Evolutionary conservation across 2,329 filamentous ascomycete species (phyloP).

Genomic region (Xenoacremonium recifei): DNA sequence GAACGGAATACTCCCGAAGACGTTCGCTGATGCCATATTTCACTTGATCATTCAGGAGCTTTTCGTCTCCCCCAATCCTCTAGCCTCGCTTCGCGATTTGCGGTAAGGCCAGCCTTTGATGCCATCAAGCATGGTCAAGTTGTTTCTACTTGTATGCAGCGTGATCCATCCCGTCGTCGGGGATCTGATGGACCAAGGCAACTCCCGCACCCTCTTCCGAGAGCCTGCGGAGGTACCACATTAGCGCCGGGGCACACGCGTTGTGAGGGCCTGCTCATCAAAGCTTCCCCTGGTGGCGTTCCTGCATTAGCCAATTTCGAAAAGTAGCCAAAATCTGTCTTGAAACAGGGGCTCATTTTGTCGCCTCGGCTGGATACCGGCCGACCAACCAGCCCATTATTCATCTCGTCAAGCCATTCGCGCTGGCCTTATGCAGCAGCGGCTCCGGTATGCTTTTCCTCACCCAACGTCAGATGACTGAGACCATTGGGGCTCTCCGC

Average conservation of each 20-base stretch:
- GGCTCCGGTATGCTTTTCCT: conserved; percentile 5
- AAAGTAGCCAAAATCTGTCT: conserved; percentile 17
- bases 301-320: conserved; percentile 30
- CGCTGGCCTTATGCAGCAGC: conserved; percentile 8
- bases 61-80: too few relatives aligned
- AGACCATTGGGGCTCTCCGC: conserved; percentile 3
- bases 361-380: conserved; percentile 16
- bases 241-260: conserved; percentile 22
- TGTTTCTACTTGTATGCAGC: too few relatives aligned
- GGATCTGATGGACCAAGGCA: conserved; percentile 23
- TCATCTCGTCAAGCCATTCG: conserved; percentile 12
- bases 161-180: conserved; percentile 18
- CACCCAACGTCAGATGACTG: conserved; percentile 8
- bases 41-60: too few relatives aligned
- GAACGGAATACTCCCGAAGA: too few relatives aligned
- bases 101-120: too few relatives aligned
- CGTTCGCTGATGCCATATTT: too few relatives aligned
- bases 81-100: too few relatives aligned
- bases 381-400: conserved; percentile 12
- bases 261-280: conserved; percentile 24
- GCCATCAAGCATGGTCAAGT: too few relatives aligned
- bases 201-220: conserved; percentile 22
- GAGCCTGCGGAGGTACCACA: conserved; percentile 14
- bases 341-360: conserved; percentile 28
- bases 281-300: conserved; percentile 25